Percentiles rank a stretch among this genome's conserved stretches.
phyloP scores from a whole-genome alignment of 257 asterid genomes.

The Ilex aquifolium region DNA sequence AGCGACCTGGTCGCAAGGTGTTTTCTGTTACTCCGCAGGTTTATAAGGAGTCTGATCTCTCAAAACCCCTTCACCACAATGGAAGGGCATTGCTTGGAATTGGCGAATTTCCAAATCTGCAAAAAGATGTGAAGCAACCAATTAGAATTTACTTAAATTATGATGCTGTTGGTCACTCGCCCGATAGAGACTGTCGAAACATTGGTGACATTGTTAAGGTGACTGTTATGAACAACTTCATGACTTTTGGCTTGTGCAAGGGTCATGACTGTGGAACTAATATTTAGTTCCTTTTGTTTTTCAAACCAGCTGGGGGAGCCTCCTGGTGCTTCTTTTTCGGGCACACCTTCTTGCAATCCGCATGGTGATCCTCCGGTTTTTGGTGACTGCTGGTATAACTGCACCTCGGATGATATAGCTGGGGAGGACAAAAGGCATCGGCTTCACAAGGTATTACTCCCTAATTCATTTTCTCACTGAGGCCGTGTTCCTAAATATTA shows the following conservation, averaged over 20 bases:
- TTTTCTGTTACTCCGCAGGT: conserved; percentile 83
- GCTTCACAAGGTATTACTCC: conserved; percentile 71
- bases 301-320: conserved; percentile 91
- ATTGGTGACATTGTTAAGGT: conserved; percentile 89
- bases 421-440: conserved; percentile 91
- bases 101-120: conserved; percentile 28
- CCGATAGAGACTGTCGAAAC: conserved; percentile 82
- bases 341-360: conserved; percentile 82
- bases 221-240: conserved; percentile 25
- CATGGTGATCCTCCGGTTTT: conserved; percentile 90
- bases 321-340: conserved; percentile 74
- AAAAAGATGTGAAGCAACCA: conserved; percentile 61
- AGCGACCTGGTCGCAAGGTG: conserved; percentile 73
- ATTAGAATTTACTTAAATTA: conserved; percentile 88
- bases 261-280: conserved; percentile 10
- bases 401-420: conserved; percentile 88
- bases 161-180: conserved; percentile 97
- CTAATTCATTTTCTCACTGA: conserved; percentile 5
- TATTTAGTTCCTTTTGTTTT: conserved; percentile 11
- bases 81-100: conserved; percentile 65
- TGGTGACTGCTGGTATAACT: conserved; percentile 98
- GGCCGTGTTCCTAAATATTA: background rate
- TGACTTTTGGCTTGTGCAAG: conserved; percentile 1
- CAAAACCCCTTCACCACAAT: conserved; percentile 35
- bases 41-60: conserved; percentile 42